These are phyloP conservation scores for Podaxis sp. DNA, from an alignment of 768 basidiomycete species.

Conservation along the genomic window DNA sequence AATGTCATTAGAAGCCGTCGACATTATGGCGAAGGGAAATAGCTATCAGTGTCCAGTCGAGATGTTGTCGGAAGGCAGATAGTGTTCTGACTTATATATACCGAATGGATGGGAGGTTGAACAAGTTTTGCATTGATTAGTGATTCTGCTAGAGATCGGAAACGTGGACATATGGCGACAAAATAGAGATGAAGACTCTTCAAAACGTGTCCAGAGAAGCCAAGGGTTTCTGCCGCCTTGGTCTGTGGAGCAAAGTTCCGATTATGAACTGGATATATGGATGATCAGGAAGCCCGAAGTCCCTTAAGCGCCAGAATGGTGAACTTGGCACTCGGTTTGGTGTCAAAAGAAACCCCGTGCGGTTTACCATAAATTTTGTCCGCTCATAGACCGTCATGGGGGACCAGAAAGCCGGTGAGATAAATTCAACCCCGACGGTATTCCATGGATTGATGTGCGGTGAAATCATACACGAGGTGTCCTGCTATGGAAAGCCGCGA, in stretches of 20 bases:
- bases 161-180: slow-evolving; percentile 71
- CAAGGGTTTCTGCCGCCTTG: slow-evolving; percentile 55
- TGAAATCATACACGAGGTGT: slow-evolving; percentile 32
- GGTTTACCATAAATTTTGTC: slow-evolving; percentile 10
- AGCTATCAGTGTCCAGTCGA: slow-evolving; percentile 16
- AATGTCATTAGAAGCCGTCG: slow-evolving; percentile 57
- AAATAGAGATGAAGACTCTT: slow-evolving; percentile 68
- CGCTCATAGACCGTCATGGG: slow-evolving; percentile 8
- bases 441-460: slow-evolving; percentile 29
- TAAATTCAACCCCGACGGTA: slow-evolving; percentile 15
- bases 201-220: slow-evolving; percentile 71
- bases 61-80: slow-evolving; percentile 24
- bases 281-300: slow-evolving; percentile 71
- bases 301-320: slow-evolving; percentile 17
- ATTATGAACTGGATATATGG: slow-evolving; percentile 48
- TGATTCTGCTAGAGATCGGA: slow-evolving; percentile 61
- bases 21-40: slow-evolving; percentile 33
- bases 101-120: slow-evolving; percentile 41
- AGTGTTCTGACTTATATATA: slow-evolving; percentile 60
- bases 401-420: slow-evolving; percentile 9
- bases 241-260: slow-evolving; percentile 70
- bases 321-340: slow-evolving; percentile 4
- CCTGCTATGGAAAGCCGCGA: slow-evolving; percentile 54
- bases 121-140: slow-evolving; percentile 41
- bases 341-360: slow-evolving; percentile 32